These are phyloP conservation scores for Macaranga tanarius DNA, from an alignment of 441 rosid species.

Conservation along the genomic window DNA sequence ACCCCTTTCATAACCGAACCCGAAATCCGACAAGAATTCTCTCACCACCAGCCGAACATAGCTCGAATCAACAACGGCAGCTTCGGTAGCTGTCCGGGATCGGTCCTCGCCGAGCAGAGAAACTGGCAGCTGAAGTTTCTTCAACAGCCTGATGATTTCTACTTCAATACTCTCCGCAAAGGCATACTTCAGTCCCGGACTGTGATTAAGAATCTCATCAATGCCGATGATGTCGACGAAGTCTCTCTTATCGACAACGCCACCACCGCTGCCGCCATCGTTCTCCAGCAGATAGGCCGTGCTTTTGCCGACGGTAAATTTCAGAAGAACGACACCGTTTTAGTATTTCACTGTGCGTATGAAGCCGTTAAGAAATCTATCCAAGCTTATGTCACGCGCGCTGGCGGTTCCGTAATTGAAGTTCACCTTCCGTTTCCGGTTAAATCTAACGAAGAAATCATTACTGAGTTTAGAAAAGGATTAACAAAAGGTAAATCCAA, in stretches of 20 bases:
- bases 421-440: conserved; percentile 83
- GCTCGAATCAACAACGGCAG: conserved; percentile 95
- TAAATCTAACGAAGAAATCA: conserved; percentile 60
- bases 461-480: conserved; percentile 59
- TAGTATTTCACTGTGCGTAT: conserved; percentile 83
- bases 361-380: conserved; percentile 88
- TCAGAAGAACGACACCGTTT: conserved; percentile 50
- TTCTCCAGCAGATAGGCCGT: conserved; percentile 77
- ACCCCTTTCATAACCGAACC: conserved; percentile 38
- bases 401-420: conserved; percentile 73
- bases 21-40: conserved; percentile 68
- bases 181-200: conserved; percentile 63
- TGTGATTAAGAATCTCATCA: conserved; percentile 56
- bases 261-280: conserved; percentile 91
- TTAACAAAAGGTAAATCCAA: conserved; percentile 49
- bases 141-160: conserved; percentile 82
- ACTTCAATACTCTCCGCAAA: conserved; percentile 60
- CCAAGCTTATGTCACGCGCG: conserved; percentile 81
- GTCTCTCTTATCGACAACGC: conserved; percentile 86
- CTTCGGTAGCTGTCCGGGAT: conserved; percentile 86
- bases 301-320: conserved; percentile 70
- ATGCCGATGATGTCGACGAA: conserved; percentile 75
- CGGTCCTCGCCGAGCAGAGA: conserved; percentile 66
- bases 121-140: conserved; percentile 74
- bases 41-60: conserved; percentile 67